Evolutionary conservation across 805 yeast genomes (phyloP).

Genomic region (Cyberlindnera misumaiensis): DNA sequence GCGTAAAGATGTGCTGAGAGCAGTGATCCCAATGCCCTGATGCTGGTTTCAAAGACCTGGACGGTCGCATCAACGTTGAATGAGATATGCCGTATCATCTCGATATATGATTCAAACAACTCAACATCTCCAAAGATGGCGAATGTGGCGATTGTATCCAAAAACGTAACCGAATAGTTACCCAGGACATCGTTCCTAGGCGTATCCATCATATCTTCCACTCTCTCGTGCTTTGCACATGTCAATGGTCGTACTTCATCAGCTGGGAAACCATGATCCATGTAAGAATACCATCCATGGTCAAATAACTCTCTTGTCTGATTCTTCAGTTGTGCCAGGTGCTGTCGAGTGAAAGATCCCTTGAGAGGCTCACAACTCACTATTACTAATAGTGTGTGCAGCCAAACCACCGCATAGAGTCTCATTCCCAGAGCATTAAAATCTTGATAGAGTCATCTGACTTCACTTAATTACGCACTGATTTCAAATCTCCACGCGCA

Average conservation of each 20-base stretch:
- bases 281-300: conserved; percentile 71
- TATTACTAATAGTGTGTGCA: not conserved
- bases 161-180: conserved; percentile 67
- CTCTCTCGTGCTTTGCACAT: conserved; percentile 65
- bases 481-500: no score
- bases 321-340: conserved; percentile 26
- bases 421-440: no score
- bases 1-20: conserved; percentile 74
- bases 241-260: conserved; percentile 77
- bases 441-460: no score
- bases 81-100: conserved; percentile 16
- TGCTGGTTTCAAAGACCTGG: conserved; percentile 84
- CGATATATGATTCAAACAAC: conserved; percentile 42
- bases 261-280: conserved; percentile 64
- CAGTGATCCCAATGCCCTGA: conserved; percentile 77
- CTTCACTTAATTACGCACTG: no score
- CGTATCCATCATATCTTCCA: conserved; percentile 45
- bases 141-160: conserved; percentile 76
- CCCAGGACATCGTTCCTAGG: conserved; percentile 81
- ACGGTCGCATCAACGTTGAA: conserved; percentile 48
- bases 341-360: conserved; percentile 21
- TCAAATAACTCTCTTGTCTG: conserved; percentile 54
- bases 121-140: conserved; percentile 62
- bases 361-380: not conserved
- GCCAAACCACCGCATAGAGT: not conserved